Evolutionary conservation across 1,284 basidiomycete genomes (phyloP).

Genomic region (Ganoderma boninense): DNA sequence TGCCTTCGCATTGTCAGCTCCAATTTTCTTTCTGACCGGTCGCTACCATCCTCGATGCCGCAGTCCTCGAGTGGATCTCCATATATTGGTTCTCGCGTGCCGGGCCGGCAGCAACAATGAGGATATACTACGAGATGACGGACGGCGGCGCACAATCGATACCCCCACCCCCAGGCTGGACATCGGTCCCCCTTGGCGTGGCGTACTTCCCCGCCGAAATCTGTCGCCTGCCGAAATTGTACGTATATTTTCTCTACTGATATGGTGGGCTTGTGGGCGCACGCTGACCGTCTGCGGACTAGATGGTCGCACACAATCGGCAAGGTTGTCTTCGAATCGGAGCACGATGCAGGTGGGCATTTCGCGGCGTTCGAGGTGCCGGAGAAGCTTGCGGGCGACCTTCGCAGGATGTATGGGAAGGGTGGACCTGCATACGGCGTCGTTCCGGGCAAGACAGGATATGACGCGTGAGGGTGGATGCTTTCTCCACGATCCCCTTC

Average conservation of each 20-base stretch:
- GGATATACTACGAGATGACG: slow-evolving; percentile 59
- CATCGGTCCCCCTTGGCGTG: slow-evolving; percentile 48
- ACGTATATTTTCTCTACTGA: slow-evolving; percentile 25
- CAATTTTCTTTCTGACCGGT: neutral
- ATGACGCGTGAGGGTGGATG: slow-evolving; percentile 16
- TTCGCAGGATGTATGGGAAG: slow-evolving; percentile 37
- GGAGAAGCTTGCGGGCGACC: slow-evolving; percentile 36
- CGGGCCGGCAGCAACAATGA: slow-evolving; percentile 58
- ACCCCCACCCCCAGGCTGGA: slow-evolving; percentile 48
- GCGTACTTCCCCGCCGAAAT: slow-evolving; percentile 60
- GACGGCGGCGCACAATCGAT: neutral
- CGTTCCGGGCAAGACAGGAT: slow-evolving; percentile 23
- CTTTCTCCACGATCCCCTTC: too few species aligned
- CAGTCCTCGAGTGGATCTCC: slow-evolving; percentile 31
- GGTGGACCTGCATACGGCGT: slow-evolving; percentile 30
- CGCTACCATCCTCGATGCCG: neutral
- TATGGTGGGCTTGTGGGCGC: neutral
- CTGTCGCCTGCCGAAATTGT: slow-evolving; percentile 47
- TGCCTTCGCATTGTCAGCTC: neutral
- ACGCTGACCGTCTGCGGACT: neutral
- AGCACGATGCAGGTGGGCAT: slow-evolving; percentile 39
- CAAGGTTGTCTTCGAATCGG: slow-evolving; percentile 37
- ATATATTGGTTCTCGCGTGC: slow-evolving; percentile 31
- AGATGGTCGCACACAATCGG: slow-evolving; percentile 36
- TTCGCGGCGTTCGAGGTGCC: slow-evolving; percentile 43